Conservation (phyloP, 306 rosid genomes). For the Cyclanthera cordifolia region DNA sequence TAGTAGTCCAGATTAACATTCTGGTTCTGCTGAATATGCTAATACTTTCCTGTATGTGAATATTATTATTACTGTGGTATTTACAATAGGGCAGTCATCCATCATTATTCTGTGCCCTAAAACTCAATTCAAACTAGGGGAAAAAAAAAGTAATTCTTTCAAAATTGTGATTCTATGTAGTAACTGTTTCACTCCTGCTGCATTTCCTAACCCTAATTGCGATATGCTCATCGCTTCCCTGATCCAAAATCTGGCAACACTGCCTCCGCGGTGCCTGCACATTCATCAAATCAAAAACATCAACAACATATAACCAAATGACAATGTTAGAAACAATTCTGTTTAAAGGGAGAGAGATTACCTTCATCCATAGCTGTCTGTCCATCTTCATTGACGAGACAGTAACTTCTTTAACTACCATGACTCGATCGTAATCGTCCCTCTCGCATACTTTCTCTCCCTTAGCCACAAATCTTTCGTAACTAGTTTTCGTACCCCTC, state of each 20-base stretch:
- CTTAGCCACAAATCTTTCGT: conserved; percentile 24
- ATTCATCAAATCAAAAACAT: background rate
- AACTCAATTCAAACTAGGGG: background rate
- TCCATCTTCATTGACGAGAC: conserved; percentile 64
- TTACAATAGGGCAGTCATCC: conserved; percentile 5
- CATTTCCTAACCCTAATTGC: conserved; percentile 63
- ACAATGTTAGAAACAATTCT: background rate
- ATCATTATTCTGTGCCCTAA: background rate
- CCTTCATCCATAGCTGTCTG: conserved; percentile 48
- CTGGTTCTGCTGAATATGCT: background rate
- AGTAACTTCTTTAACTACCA: conserved; percentile 29
- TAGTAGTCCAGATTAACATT: background rate
- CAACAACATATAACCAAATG: background rate
- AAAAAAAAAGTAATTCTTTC: background rate
- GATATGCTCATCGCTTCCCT: conserved; percentile 32
- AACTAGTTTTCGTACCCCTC: conserved; percentile 44
- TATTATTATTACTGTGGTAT: background rate
- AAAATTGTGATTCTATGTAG: conserved; percentile 22
- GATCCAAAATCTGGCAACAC: conserved; percentile 55
- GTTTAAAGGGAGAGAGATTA: conserved; percentile 11
- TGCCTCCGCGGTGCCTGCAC: conserved; percentile 62
- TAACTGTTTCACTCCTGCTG: conserved; percentile 45
- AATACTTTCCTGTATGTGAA: background rate
- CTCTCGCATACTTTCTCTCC: conserved; percentile 26
- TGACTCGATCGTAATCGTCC: conserved; percentile 13